Evolutionary conservation across 208 protist genomes (phyloP), one percentile per base, ranked within the genome.

Genomic region (Strigomonas galati): DNA sequence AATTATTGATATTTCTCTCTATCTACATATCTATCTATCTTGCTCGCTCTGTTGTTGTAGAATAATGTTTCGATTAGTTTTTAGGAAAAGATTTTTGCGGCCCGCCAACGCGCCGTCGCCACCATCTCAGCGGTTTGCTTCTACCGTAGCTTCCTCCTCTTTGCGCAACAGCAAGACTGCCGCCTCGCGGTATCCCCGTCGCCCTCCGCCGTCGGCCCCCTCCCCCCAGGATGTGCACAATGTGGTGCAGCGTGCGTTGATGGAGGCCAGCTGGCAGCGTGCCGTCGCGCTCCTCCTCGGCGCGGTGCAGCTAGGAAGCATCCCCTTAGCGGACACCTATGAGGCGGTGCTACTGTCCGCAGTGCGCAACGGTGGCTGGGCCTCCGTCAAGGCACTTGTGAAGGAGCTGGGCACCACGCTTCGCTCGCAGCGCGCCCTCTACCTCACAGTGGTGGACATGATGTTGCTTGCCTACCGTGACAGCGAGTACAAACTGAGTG

Each of bases 311-410:
- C 75, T 89, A 28, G 65, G 63, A 35, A 88, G 79, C 49, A 78
- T 89, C 27, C 87, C 87, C 1, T 79, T 84, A 1, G 48, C 82
- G 30, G 72, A 84, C 26, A 91, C 87, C 28, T 93, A 93, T 52
- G 74, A 72, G 21, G 56, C 79, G 26, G 73, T 86, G 19, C 70
- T 93, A 19, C 32, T 67, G 10, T 67, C 81, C 21, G 70, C 73
- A 1, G 53, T 84, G 4, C 78, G 48, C 2, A 62, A 70, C 35
- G 74, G 81, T 5, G 83, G 76, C 10, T 88, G 83, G 76, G 62
- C 59, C 7, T 54, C 75, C 0, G 68, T 61, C 19, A 76, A 87
- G 24, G 63, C 62, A 14, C 62, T 93, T 27, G 68, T 79, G 32
- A 72, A 88, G 51, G 58, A 69, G 55, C 60, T 93, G 17, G 76